Percentiles rank a stretch among this genome's conserved stretches.
Evolutionary conservation across 148 eudicot species (phyloP).

Genomic region (Rhododendron ovatum): DNA sequence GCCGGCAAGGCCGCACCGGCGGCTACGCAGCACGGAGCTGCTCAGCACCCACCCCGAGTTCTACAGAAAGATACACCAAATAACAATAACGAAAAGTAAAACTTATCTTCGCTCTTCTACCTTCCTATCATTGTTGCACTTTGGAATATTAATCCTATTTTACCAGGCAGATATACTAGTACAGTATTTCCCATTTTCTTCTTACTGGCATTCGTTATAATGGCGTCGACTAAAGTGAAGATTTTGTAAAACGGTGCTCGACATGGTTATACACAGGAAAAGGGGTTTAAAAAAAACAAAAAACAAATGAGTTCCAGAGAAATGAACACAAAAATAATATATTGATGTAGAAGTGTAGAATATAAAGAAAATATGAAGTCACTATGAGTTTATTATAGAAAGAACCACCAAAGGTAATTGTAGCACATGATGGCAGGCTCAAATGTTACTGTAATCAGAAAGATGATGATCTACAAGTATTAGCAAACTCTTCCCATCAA

Average conservation of each 20-base stretch:
- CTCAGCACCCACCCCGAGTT: no score
- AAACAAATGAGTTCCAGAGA: background rate
- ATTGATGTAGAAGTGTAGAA: background rate
- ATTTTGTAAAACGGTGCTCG: background rate
- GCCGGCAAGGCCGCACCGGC: no score
- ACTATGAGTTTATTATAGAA: background rate
- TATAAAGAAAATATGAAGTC: background rate
- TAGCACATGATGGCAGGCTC: background rate
- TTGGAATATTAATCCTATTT: no score
- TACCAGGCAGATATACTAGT: no score
- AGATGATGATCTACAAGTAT: slow-evolving; percentile 8
- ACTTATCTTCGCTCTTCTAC: no score
- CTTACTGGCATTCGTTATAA: no score
- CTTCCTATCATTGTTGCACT: no score
- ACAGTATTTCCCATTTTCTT: no score
- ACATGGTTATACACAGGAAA: background rate
- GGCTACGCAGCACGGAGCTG: no score
- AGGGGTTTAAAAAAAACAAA: background rate
- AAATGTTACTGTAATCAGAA: background rate
- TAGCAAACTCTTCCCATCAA: slow-evolving; percentile 58
- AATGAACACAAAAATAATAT: background rate
- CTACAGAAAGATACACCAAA: no score
- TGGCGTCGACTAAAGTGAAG: no score
- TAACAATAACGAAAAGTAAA: no score
- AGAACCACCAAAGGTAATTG: background rate